Evolutionary conservation across 768 basidiomycete genomes (phyloP), one percentile per base, ranked within the genome.

Genomic region (Naganishia randhawae): DNA sequence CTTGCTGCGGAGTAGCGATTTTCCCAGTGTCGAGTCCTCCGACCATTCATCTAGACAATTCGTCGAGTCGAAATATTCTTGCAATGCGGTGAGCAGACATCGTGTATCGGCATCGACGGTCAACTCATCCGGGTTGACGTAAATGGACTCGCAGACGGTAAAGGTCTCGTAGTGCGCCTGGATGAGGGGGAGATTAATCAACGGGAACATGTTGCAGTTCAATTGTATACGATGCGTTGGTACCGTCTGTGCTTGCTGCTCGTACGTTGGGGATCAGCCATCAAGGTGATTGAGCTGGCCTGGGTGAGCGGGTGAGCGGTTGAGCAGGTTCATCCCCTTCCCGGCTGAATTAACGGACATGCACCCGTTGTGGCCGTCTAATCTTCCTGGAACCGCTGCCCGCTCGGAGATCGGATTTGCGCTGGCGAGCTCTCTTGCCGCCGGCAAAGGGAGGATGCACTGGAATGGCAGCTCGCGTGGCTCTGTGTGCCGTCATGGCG

Each of bases 91-190:
- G 41, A 55, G 32, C 65, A 68, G 42, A 17, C 32, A 65, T 39
- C 22, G 65, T 1, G 53, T 72, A 33, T 51, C 69, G 29, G 39
- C 35, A 1, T 68, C 45, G n/a, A 77, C 50, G 10, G 39, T 42
- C 3, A 79, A 66, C 61, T 80, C 80, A 27, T 70, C 67, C 3
- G 69, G 55, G 13, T 73, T 68, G 1, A 76, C 72, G 50, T 76
- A 79, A 71, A 79, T 72, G 13, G 76, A 73, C 45, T 71, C 45
- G n/a, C 74, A 71, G 14, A 78, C 68, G 33, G 73, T 70, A 50
- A 77, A 62, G 2, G 72, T 72, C 7, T 61, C 57, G 14, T 31
- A 31, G 54, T 55, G 54, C 2, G 54, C 27, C 29, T 53, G 45
- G 3, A 48, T 48, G 45, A 48, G 7, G 45, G 45, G 25, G 3